Percentiles rank a stretch among this genome's conserved stretches.
phyloP scores from a whole-genome alignment of 2,329 filamentous ascomycete species.

The Aspergillus oerlinghausenensis region DNA sequence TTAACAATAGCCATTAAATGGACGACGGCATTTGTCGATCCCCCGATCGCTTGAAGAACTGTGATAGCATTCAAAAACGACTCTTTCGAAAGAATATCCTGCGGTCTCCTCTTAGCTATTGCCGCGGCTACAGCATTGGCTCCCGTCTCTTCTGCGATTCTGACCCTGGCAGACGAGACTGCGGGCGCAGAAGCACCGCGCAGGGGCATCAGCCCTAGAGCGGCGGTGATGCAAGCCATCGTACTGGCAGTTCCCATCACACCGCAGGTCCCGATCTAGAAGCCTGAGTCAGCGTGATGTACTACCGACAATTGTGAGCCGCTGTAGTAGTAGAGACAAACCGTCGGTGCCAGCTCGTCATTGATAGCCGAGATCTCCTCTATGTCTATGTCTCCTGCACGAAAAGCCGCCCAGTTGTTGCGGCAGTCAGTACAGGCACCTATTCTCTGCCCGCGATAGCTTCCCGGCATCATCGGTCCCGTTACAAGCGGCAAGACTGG shows the following conservation, averaged over 20 bases:
- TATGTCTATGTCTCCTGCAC: slow-evolving; percentile 62
- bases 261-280: slow-evolving; percentile 49
- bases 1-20: slow-evolving; percentile 53
- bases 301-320: background rate
- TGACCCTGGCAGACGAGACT: slow-evolving; percentile 48
- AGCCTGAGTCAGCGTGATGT: background rate
- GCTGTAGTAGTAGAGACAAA: slow-evolving; percentile 28
- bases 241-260: slow-evolving; percentile 57
- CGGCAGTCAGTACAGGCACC: slow-evolving; percentile 72
- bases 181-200: slow-evolving; percentile 51
- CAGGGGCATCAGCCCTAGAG: slow-evolving; percentile 51
- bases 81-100: slow-evolving; percentile 42
- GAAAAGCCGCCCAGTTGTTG: slow-evolving; percentile 67
- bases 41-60: slow-evolving; percentile 52
- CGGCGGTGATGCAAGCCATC: slow-evolving; percentile 52
- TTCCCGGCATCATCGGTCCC: slow-evolving; percentile 72
- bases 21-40: slow-evolving; percentile 53
- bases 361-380: slow-evolving; percentile 68
- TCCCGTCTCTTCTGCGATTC: slow-evolving; percentile 53
- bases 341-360: slow-evolving; percentile 67
- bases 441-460: slow-evolving; percentile 58
- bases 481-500: slow-evolving; percentile 65
- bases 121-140: slow-evolving; percentile 45
- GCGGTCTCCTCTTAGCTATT: slow-evolving; percentile 36
- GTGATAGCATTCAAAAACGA: slow-evolving; percentile 52